Base-by-base conservation (phyloP, 352 stramenopile species). In the Thalassiosira pacifica region DNA sequence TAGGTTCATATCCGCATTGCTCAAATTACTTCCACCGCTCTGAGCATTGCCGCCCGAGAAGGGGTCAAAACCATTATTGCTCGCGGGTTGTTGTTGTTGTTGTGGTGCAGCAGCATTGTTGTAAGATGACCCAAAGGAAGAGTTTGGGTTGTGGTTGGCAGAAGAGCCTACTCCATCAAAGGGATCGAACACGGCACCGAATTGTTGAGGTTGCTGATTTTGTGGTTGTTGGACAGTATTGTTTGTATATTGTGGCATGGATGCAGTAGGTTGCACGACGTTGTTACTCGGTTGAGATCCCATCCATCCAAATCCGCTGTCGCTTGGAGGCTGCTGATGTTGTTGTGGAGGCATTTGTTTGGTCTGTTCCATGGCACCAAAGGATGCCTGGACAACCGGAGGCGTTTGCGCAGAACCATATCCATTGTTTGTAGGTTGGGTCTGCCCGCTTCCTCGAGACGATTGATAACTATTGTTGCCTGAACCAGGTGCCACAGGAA, bases 1-100 rank as follows among this genome's bases (percentile, higher is more conserved):
- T 52, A 87, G 68, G 70, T 76, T 82, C 79, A 87, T 71, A 34
- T 87, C 79, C 22, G 79, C 79, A 60, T 82, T 53, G 66, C 60
- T 87, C 27, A 87, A 71, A 29, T 55, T 24, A 76, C 32, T 66
- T 5, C 59, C 57, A 8, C 37, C 31, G n/a, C 61, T 63, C 66
- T 52, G 77, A 63, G 22, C 59, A 26, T 37, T 61, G 31, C 42
- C 52, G n/a, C n/a, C n/a, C 19, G 69, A 31, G 52, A 76, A 81
- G 34, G 70, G 72, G 68, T 86, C 78, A 72, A 81, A 86, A 26
- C 13, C 64, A 63, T 75, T 69, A n/a, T 68, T 37, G 69, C 59
- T 65, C n/a, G 52, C n/a, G n/a, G n/a, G n/a, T n/a, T n/a, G n/a
- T n/a, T n/a, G n/a, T n/a, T n/a, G n/a, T n/a, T n/a, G n/a, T n/a